Conservation (phyloP, 139 green algal genomes). For the Haematococcus sp. region DNA sequence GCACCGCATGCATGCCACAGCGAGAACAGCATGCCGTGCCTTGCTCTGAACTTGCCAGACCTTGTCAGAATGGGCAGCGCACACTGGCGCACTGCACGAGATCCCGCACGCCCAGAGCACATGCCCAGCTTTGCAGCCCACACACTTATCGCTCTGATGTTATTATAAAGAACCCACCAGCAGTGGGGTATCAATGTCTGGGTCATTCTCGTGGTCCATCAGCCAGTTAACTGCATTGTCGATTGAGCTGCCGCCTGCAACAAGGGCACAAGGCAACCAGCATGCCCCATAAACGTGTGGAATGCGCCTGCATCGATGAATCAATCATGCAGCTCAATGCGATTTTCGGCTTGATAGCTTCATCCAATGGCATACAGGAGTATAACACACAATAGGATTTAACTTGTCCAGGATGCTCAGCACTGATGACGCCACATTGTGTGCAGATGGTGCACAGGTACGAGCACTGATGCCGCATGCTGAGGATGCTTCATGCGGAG, state of each 20-base stretch:
- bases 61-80: background rate
- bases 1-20: background rate
- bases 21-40: constrained; percentile 31
- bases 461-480: too few relatives aligned
- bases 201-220: constrained; percentile 70
- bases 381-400: too few relatives aligned
- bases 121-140: background rate
- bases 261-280: background rate
- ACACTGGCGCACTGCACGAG: background rate
- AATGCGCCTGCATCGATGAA: background rate
- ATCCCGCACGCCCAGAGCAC: background rate
- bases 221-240: constrained; percentile 38
- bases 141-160: too few relatives aligned
- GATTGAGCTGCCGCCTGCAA: background rate
- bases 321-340: too few relatives aligned
- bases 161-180: constrained; percentile 56
- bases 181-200: constrained; percentile 72
- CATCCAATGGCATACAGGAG: too few relatives aligned
- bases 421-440: too few relatives aligned
- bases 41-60: background rate
- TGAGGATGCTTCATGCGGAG: too few relatives aligned
- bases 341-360: too few relatives aligned
- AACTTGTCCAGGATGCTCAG: too few relatives aligned
- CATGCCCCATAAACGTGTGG: background rate
- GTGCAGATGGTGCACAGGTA: too few relatives aligned